A percentile compares a stretch with the other conserved stretches of the same genome.
Conservation (phyloP, 1,139 yeast genomes). For the Taphrina populina region DNA sequence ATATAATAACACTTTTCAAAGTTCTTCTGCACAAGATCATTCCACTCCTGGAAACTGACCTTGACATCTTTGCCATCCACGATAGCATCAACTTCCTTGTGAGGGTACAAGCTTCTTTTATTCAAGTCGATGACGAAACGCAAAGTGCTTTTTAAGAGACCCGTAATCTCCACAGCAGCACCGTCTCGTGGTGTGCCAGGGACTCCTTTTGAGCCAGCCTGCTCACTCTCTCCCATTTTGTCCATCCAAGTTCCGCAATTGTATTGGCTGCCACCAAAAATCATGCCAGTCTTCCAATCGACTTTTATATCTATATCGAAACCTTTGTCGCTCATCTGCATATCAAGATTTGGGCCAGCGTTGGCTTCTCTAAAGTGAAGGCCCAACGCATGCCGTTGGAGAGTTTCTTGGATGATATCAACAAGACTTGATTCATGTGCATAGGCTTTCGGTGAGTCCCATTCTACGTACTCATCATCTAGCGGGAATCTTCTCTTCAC, state of each 20-base stretch:
- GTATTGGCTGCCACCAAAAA: slow-evolving; percentile 86
- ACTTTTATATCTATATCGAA: slow-evolving; percentile 77
- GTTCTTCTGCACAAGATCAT: slow-evolving; percentile 60
- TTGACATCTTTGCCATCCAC: slow-evolving; percentile 61
- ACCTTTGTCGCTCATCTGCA: slow-evolving; percentile 90
- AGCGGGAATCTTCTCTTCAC: slow-evolving; percentile 84
- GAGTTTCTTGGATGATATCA: slow-evolving; percentile 77
- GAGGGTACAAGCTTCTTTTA: slow-evolving; percentile 56
- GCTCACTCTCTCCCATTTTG: slow-evolving; percentile 92
- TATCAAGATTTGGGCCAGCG: slow-evolving; percentile 84
- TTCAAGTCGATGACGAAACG: slow-evolving; percentile 70
- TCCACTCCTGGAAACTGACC: slow-evolving; percentile 66
- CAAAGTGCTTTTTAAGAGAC: slow-evolving; percentile 76
- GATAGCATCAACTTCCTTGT: slow-evolving; percentile 45
- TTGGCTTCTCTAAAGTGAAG: slow-evolving; percentile 89
- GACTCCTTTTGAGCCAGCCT: slow-evolving; percentile 78
- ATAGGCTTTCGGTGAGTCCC: slow-evolving; percentile 73
- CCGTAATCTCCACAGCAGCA: slow-evolving; percentile 90
- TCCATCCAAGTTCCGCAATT: slow-evolving; percentile 99
- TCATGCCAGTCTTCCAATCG: slow-evolving; percentile 85
- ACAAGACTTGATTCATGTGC: slow-evolving; percentile 65
- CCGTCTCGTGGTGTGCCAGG: slow-evolving; percentile 99
- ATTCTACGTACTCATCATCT: slow-evolving; percentile 74
- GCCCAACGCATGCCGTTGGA: slow-evolving; percentile 82
- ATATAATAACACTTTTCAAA: slow-evolving; percentile 78